A percentile compares a stretch with the other conserved stretches of the same genome.
Evolutionary conservation across 2,329 filamentous ascomycete genomes (phyloP).

Genomic region (Penicillium psychrosexuale): DNA sequence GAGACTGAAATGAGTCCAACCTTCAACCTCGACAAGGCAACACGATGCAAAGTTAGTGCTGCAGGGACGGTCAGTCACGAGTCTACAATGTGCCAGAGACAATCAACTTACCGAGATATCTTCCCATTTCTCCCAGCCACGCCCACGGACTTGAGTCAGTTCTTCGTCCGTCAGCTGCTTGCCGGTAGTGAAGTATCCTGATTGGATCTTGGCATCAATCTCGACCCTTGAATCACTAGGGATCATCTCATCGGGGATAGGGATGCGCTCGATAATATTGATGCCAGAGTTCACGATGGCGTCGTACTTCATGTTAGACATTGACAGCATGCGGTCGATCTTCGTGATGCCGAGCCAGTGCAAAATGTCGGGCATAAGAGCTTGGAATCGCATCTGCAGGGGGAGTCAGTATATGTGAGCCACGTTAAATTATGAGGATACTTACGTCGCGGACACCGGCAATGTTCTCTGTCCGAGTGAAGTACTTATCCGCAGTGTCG

Average conservation of each 20-base stretch:
- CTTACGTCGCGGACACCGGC: constrained; percentile 76
- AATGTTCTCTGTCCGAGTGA: constrained; percentile 96
- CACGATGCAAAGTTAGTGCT: constrained; percentile 16
- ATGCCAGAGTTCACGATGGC: constrained; percentile 52
- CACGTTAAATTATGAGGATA: neutral
- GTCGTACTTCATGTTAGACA: constrained; percentile 73
- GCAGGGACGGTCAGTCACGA: neutral
- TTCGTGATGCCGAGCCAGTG: constrained; percentile 99
- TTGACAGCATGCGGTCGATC: constrained; percentile 97
- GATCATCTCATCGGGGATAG: constrained; percentile 90
- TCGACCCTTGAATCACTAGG: constrained; percentile 95
- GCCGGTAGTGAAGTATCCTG: constrained; percentile 81
- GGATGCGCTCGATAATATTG: constrained; percentile 83
- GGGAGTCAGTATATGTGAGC: constrained; percentile 12
- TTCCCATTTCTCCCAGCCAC: constrained; percentile 75
- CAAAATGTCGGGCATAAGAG: constrained; percentile 94
- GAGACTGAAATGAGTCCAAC: neutral
- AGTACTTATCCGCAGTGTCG: constrained; percentile 59
- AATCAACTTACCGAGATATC: constrained; percentile 43
- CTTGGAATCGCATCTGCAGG: constrained; percentile 87
- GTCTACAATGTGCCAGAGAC: neutral
- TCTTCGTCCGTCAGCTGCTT: constrained; percentile 87
- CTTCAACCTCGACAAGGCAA: neutral
- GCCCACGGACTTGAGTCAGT: constrained; percentile 77
- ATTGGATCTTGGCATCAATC: constrained; percentile 97